These are phyloP conservation scores for Penicillium sp. DNA, from an alignment of 2,329 filamentous ascomycete species.

Conservation along the genomic window DNA sequence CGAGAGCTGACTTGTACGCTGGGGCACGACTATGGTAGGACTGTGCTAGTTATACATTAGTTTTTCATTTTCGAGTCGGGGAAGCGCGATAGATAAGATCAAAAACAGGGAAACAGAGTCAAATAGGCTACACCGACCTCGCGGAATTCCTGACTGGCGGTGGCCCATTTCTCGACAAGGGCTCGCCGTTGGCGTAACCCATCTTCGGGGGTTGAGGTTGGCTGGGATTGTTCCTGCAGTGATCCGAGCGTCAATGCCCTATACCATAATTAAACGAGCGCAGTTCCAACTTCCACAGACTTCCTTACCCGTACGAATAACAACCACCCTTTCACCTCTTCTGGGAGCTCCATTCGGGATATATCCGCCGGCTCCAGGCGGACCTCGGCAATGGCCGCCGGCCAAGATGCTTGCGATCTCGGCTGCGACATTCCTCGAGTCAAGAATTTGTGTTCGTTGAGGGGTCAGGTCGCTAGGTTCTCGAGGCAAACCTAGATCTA, in stretches of 20 bases:
- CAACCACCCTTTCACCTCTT: conserved; percentile 4
- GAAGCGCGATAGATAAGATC: not conserved
- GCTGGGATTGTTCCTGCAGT: conserved; percentile 6
- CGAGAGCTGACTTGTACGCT: not conserved
- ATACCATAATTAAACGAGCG: not conserved
- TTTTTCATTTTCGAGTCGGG: not conserved
- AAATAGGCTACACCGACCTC: conserved; percentile 6
- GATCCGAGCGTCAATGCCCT: not conserved
- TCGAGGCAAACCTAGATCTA: too few relatives aligned
- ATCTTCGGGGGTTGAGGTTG: conserved; percentile 3
- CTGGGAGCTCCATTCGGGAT: not conserved
- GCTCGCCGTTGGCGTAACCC: conserved; percentile 7
- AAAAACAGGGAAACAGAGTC: not conserved
- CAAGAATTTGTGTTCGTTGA: too few relatives aligned
- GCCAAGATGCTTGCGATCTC: not conserved
- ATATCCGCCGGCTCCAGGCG: conserved; percentile 6
- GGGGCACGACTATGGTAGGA: not conserved
- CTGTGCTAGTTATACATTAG: not conserved
- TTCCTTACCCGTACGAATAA: conserved; percentile 4
- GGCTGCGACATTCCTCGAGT: not conserved
- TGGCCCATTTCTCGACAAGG: conserved; percentile 8
- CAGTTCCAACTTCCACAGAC: not conserved
- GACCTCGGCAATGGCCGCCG: conserved; percentile 7
- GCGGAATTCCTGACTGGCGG: conserved; percentile 6
- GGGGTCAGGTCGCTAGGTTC: too few relatives aligned